Percentiles rank a stretch among this genome's conserved stretches.
These are phyloP conservation scores for Gossypium gossypioides DNA, from an alignment of 441 rosid genomes.

Conservation along the genomic window DNA sequence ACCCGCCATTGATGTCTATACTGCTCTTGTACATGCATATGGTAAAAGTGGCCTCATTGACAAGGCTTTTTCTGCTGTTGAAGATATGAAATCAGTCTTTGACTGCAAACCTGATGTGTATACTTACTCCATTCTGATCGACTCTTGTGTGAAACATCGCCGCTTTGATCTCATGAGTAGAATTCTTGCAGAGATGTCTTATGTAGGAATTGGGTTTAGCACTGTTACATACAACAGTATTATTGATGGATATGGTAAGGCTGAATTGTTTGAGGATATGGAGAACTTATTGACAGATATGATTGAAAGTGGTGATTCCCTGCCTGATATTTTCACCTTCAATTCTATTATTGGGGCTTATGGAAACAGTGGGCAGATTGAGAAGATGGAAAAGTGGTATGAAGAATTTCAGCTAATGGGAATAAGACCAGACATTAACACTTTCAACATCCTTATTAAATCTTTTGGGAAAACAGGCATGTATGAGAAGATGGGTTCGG, in stretches of 20 bases:
- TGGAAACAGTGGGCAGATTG: conserved; percentile 44
- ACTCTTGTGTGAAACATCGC: conserved; percentile 38
- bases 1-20: conserved; percentile 66
- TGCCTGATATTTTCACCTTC: conserved; percentile 62
- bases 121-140: conserved; percentile 53
- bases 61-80: conserved; percentile 44
- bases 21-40: conserved; percentile 63
- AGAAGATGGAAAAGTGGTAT: conserved; percentile 68
- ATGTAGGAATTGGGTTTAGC: conserved; percentile 46
- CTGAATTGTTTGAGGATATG: conserved; percentile 61
- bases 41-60: conserved; percentile 47
- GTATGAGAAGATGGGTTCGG: conserved; percentile 54
- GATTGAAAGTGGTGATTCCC: conserved; percentile 49
- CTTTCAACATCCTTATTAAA: conserved; percentile 55
- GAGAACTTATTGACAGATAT: conserved; percentile 50
- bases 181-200: conserved; percentile 60
- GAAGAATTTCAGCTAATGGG: conserved; percentile 66
- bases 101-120: conserved; percentile 68
- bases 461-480: conserved; percentile 58
- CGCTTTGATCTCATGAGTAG: conserved; percentile 43
- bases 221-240: conserved; percentile 56
- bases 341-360: conserved; percentile 60
- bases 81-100: conserved; percentile 54
- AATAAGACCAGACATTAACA: conserved; percentile 46
- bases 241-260: conserved; percentile 67